Evolutionary conservation across 768 basidiomycete species (phyloP).

Genomic region (Phlebiopsis flavidoalba): DNA sequence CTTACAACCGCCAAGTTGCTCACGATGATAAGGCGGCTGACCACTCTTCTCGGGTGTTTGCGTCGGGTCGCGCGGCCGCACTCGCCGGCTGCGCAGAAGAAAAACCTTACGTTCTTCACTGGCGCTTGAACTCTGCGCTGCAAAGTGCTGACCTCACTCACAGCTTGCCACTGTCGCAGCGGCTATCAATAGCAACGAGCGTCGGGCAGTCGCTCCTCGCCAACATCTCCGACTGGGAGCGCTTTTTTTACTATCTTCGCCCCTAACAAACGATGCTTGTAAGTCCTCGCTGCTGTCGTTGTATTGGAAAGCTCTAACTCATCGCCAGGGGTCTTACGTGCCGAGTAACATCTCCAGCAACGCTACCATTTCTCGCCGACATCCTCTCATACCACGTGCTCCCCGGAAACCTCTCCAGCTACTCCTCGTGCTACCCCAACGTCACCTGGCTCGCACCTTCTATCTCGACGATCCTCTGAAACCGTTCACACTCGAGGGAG

Average conservation of each 20-base stretch:
- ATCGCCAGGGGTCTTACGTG: constrained; percentile 23
- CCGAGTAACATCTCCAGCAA: constrained; percentile 30
- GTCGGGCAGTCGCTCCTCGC: constrained; percentile 41
- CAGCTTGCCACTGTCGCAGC: constrained; percentile 34
- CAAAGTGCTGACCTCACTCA: constrained; percentile 34
- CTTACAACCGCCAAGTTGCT: not conserved
- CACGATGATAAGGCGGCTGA: not conserved
- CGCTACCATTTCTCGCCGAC: constrained; percentile 35
- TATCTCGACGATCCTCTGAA: constrained; percentile 35
- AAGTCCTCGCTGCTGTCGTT: constrained; percentile 15
- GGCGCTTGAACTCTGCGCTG: constrained; percentile 34
- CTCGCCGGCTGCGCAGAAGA: constrained; percentile 12
- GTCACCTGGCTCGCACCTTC: constrained; percentile 63
- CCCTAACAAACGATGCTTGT: constrained; percentile 53
- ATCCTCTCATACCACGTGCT: constrained; percentile 56
- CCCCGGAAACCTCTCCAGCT: constrained; percentile 41
- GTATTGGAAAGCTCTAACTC: not conserved
- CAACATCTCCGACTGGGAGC: constrained; percentile 33
- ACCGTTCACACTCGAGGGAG: constrained; percentile 55
- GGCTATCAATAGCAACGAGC: constrained; percentile 38
- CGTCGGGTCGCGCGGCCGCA: not conserved
- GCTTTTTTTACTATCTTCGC: constrained; percentile 49
- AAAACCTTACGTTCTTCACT: constrained; percentile 22
- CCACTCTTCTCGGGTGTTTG: not conserved
- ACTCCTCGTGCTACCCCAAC: constrained; percentile 42